phyloP scores from a whole-genome alignment of 2,329 filamentous ascomycete species.

The Kalaharituber pfeilii region DNA sequence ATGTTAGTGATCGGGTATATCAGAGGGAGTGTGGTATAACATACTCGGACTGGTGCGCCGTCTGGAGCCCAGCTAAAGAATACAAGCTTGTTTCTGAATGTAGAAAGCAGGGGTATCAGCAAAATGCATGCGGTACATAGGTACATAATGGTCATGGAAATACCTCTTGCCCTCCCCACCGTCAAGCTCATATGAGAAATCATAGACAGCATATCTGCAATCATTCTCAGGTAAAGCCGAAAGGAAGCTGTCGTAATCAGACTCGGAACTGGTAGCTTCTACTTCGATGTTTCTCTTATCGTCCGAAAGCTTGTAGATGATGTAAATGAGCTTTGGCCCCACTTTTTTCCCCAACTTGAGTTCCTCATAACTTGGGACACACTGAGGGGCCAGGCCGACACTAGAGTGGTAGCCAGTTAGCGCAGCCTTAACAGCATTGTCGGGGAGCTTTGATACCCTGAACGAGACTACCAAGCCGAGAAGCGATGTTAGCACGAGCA shows the following conservation, averaged over 20 bases:
- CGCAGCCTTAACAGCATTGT: not conserved
- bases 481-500: no score
- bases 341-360: constrained; percentile 63
- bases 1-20: not conserved
- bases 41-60: constrained; percentile 62
- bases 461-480: constrained; percentile 20
- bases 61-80: constrained; percentile 70
- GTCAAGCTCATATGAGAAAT: constrained; percentile 59
- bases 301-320: constrained; percentile 76
- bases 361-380: constrained; percentile 48
- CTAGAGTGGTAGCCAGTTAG: constrained; percentile 7
- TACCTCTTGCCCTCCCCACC: constrained; percentile 57
- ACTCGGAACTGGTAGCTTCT: constrained; percentile 51
- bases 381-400: constrained; percentile 27
- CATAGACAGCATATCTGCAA: constrained; percentile 69
- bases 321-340: constrained; percentile 58
- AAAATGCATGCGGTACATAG: no score
- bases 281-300: constrained; percentile 68
- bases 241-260: constrained; percentile 60
- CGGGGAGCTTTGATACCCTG: constrained; percentile 14
- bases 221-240: constrained; percentile 57
- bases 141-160: no score
- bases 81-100: constrained; percentile 52
- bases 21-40: not conserved
- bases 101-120: no score